Base-by-base conservation (phyloP, 768 basidiomycete genomes). In the Candolleomyces efflorescens region DNA sequence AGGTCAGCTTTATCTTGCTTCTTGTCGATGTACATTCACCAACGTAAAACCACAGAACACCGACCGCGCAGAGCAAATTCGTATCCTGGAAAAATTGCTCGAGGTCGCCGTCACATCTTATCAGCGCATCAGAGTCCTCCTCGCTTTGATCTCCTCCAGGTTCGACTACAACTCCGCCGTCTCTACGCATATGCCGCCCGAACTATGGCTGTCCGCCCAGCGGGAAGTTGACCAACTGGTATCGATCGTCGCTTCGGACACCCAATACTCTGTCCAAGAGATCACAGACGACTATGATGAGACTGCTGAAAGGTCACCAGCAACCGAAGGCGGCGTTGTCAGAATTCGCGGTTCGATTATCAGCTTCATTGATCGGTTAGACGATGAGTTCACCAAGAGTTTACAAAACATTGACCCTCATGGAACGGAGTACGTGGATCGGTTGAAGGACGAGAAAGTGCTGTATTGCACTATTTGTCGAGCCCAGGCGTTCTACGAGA, bases 351-450 rank as follows among this genome's bases (percentile, higher is more conserved):
- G 97, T 44, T 96, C 91, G 68, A 85, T 99, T 70, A 96, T 98
- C 72, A 92, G 92, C 68, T 92, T 97, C 64, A 84, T 99, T 48
- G 97, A 99, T 71, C 87, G 95, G 54, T 75, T 99, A 48, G 97
- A 98, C 69, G 97, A 98, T 65, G 97, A 99, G 74, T 99, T 99
- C 71, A 98, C 94, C 45, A 91, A 91, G 68, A 94, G 92, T 65
- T 74, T 99, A 36, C 97, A 98, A 82, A 94, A 98, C 67, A 94
- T 97, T 62, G 97, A 99, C 66, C 96, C 97, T 7, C 97, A 99
- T 69, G 94, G 97, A 2, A 93, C 91, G n/a, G 97, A 99, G 71
- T 99, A 99, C 68, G 90, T 99, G 45, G 97, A 98, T 68, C 84
- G 97, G 49, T 77, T 99, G 57, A 94, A 94, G 73, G 94, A 98